Base-by-base conservation (phyloP, 371 early-diverging fungal species). In the Mucor saturninus region DNA sequence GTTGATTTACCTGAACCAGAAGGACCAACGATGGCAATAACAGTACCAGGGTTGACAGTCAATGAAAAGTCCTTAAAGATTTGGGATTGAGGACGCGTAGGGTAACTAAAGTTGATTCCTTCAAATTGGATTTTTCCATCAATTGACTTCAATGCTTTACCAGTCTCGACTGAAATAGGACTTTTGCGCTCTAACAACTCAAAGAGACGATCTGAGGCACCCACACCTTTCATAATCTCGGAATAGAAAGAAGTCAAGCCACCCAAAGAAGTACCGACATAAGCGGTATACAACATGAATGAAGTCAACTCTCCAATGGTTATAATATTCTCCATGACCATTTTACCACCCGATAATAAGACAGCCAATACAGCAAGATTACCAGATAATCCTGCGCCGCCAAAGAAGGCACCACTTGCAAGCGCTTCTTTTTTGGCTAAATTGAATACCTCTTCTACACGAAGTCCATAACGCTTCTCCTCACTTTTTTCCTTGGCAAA, bases 211-310 rank as follows among this genome's bases (percentile, higher is more conserved):
- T 83, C 77, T 13, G 87, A 84, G 26, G 95, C 93, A 66, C 93
- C 92, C 26, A 90, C 78, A 48, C 93, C 95, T 70, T 93, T 94
- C 89, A 90, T 92, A 15, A 91, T 83, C 65, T 93, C 92, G 7
- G 90, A 86, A 72, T 90, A 92, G 62, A 90, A 93, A 3, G 89
- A 86, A n/a, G 89, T 84, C 53, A 94, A 75, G 1, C 91, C 92
- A 26, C 86, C 83, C 31, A 92, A 66, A 10, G 91, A 84, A 29
- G 82, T 74, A 40, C 93, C 94, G 14, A 90, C 92, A 70, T 91
- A 90, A 1, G 89, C 90, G 5, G 93, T 92, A 71, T 94, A 94
- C 46, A 94, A 66, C 80, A 93, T 88, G 62, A 93, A 93, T 5
- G 88, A 87, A 11, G 93, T 84, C 77, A 95, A 76, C 32, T 91